These are phyloP conservation scores for Lentinula boryana DNA, from an alignment of 768 basidiomycete species.

Conservation along the genomic window DNA sequence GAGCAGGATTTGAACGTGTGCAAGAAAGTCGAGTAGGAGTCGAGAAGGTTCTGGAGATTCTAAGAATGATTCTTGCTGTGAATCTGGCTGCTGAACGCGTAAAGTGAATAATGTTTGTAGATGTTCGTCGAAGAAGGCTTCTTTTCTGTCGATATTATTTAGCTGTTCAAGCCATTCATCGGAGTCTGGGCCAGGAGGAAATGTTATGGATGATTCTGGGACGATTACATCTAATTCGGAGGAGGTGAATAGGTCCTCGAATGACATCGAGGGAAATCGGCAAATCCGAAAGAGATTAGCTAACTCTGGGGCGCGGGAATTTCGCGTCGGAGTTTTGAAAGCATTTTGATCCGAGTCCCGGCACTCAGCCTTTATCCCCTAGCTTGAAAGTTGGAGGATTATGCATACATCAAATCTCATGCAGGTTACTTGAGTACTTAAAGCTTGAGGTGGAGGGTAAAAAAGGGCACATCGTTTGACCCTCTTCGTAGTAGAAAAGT, in stretches of 20 bases:
- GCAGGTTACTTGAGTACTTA: no score
- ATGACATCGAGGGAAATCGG: not conserved
- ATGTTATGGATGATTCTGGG: not conserved
- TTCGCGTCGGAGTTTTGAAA: not conserved
- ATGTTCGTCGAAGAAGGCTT: constrained; percentile 8
- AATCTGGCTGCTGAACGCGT: constrained; percentile 1
- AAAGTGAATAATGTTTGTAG: not conserved
- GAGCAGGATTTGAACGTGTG: not conserved
- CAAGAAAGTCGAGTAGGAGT: constrained; percentile 1
- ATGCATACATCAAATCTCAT: no score
- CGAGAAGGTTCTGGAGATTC: not conserved
- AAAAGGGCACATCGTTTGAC: no score
- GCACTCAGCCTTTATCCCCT: no score
- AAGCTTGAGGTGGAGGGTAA: no score
- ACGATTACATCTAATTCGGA: constrained; percentile 4
- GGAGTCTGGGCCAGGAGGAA: not conserved
- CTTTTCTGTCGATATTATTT: not conserved
- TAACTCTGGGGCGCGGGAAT: not conserved
- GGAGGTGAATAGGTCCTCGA: constrained; percentile 3
- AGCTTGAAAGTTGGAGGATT: no score
- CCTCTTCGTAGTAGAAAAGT: no score
- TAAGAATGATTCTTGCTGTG: not conserved
- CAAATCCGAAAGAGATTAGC: not conserved
- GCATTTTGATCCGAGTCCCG: no score
- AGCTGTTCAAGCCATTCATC: constrained; percentile 1